Evolutionary conservation across 2,329 filamentous ascomycete genomes (phyloP).

Genomic region (Colletotrichum falcatum): DNA sequence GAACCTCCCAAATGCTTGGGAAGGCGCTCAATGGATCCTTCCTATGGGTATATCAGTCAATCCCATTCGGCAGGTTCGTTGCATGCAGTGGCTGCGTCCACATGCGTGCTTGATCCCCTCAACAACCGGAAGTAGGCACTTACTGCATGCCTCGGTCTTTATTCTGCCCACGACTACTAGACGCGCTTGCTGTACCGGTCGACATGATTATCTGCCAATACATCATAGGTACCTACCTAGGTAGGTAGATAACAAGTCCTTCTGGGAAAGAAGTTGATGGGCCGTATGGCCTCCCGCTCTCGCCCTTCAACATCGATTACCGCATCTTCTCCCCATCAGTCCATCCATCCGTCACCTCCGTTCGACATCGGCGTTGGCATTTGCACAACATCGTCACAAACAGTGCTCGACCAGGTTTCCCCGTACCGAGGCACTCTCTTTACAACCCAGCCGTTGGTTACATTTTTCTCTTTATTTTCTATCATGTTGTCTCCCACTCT

Average conservation of each 20-base stretch:
- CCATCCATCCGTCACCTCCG: neutral
- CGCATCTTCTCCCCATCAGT: neutral
- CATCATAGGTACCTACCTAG: neutral
- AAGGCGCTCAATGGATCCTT: neutral
- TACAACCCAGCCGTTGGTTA: neutral
- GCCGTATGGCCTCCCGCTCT: neutral
- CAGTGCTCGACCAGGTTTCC: neutral
- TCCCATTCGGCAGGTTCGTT: neutral
- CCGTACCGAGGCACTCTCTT: neutral
- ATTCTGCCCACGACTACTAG: too few species aligned
- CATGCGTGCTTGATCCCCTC: neutral
- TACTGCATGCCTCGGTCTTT: neutral
- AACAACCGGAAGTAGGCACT: neutral
- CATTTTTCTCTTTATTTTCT: neutral
- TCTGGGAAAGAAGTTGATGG: neutral
- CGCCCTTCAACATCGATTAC: too few species aligned
- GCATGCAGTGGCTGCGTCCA: neutral
- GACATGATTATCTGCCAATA: neutral
- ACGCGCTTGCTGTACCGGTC: neutral
- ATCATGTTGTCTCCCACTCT: neutral
- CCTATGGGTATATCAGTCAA: neutral
- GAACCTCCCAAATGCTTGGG: rapidly evolving
- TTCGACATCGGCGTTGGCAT: neutral
- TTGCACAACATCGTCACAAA: neutral
- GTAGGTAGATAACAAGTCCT: too few species aligned